Percentiles rank a stretch among this genome's conserved stretches.
These are phyloP conservation scores for Ganoderma resinaceum DNA, from an alignment of 1,284 basidiomycete genomes.

Conservation along the genomic window DNA sequence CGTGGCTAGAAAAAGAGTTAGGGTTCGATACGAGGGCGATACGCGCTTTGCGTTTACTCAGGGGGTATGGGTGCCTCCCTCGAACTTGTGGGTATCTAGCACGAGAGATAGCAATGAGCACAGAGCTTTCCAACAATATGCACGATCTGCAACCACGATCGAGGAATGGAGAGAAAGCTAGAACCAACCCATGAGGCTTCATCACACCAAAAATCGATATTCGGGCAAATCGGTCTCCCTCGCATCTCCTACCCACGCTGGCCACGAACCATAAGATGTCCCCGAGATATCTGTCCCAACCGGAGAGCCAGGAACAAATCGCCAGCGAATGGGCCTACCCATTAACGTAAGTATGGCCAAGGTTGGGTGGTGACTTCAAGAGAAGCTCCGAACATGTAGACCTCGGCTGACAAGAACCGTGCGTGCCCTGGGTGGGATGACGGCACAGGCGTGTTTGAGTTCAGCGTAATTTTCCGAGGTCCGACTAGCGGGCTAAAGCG, in stretches of 20 bases:
- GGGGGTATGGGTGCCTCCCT: neutral
- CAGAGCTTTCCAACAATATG: neutral
- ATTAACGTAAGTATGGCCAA: neutral
- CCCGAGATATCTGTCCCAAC: neutral
- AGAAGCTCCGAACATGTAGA: neutral
- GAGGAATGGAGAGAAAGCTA: slow-evolving; percentile 2
- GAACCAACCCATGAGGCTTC: neutral
- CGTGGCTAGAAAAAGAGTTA: neutral
- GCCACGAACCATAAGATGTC: neutral
- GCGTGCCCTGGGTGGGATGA: neutral
- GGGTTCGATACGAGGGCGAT: slow-evolving; percentile 2
- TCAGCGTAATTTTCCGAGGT: neutral
- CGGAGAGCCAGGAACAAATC: neutral
- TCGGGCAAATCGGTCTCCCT: slow-evolving; percentile 2
- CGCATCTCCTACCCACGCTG: neutral
- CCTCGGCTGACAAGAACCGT: slow-evolving; percentile 1
- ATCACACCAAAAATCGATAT: neutral
- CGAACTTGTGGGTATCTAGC: neutral
- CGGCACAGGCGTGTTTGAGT: neutral
- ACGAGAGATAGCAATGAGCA: neutral
- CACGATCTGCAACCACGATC: neutral
- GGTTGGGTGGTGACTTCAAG: neutral
- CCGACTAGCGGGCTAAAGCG: slow-evolving; percentile 5
- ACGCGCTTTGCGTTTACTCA: neutral
- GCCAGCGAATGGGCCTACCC: neutral